Percentiles rank a stretch among this genome's conserved stretches.
Conservation (phyloP, 1,139 yeast species). For the Hanseniaspora uvarum region DNA sequence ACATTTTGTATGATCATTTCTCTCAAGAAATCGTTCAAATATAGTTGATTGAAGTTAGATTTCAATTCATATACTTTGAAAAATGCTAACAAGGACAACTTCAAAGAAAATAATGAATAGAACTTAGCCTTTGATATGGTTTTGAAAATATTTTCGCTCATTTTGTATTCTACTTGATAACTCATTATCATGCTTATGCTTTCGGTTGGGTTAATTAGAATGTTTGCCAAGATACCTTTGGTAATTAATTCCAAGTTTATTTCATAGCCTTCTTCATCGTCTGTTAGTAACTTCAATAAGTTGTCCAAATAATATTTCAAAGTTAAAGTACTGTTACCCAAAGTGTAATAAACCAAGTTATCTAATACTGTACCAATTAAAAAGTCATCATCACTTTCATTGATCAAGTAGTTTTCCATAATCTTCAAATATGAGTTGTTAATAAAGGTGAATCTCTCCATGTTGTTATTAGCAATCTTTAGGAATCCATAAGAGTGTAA, state of each 20-base stretch:
- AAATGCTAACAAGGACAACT: slow-evolving; percentile 59
- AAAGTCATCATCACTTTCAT: slow-evolving; percentile 16
- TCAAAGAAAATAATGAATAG: slow-evolving; percentile 66
- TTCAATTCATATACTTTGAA: slow-evolving; percentile 39
- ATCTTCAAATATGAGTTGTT: slow-evolving; percentile 10
- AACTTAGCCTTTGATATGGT: slow-evolving; percentile 58
- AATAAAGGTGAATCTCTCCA: slow-evolving; percentile 5
- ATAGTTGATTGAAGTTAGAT: slow-evolving; percentile 20
- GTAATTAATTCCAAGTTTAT: slow-evolving; percentile 22
- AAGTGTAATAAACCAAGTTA: slow-evolving; percentile 13
- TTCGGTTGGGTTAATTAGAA: slow-evolving; percentile 46
- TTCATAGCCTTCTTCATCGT: slow-evolving; percentile 20
- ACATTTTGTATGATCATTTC: slow-evolving; percentile 41
- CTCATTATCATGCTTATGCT: slow-evolving; percentile 35
- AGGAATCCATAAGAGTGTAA: slow-evolving; percentile 58
- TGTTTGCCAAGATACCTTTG: slow-evolving; percentile 21
- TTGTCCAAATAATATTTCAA: slow-evolving; percentile 23
- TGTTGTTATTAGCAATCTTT: slow-evolving; percentile 1
- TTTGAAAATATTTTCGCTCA: slow-evolving; percentile 44
- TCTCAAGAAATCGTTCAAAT: slow-evolving; percentile 25
- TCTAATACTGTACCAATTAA: slow-evolving; percentile 14
- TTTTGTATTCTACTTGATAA: slow-evolving; percentile 41
- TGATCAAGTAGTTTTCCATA: slow-evolving; percentile 8
- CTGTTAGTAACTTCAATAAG: slow-evolving; percentile 20
- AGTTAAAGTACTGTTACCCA: slow-evolving; percentile 24